Conservation (phyloP, 352 stramenopile species). For the Phytopythium sindhum region DNA sequence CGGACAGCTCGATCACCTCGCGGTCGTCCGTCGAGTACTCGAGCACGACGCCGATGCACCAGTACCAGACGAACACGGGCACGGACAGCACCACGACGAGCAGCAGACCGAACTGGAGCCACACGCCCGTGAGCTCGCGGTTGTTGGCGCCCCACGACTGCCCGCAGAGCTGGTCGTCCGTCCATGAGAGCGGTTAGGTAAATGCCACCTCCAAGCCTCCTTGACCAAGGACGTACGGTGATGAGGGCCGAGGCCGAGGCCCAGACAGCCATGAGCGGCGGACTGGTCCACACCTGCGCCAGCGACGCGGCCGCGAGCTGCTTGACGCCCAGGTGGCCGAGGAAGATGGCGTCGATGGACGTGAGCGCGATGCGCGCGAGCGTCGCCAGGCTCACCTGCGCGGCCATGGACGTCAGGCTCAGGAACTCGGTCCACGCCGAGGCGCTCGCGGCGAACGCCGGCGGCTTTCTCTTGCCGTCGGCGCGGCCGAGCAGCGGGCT, state of each 20-base stretch:
- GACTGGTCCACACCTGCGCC: constrained; percentile 66
- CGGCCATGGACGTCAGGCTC: constrained; percentile 54
- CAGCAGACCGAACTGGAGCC: constrained; percentile 65
- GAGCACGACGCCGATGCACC: constrained; percentile 56
- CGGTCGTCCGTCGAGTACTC: constrained; percentile 60
- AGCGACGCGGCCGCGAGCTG: constrained; percentile 68
- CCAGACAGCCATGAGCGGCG: constrained; percentile 63
- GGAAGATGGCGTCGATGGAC: constrained; percentile 72
- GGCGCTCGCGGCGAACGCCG: constrained; percentile 9
- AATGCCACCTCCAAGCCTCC: not conserved
- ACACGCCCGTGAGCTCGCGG: constrained; percentile 64
- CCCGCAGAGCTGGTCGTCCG: constrained; percentile 41
- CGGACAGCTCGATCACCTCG: constrained; percentile 50
- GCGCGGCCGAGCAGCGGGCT: constrained; percentile 36
- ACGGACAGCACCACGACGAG: constrained; percentile 53
- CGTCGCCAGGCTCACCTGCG: constrained; percentile 61
- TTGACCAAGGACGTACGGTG: constrained; percentile 29
- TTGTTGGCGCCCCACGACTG: constrained; percentile 71
- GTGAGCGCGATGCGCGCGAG: constrained; percentile 58
- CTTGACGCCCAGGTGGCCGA: constrained; percentile 73
- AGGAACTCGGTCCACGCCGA: constrained; percentile 53
- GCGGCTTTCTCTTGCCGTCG: constrained; percentile 10
- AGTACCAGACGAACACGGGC: constrained; percentile 69
- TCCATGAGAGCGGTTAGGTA: not conserved
- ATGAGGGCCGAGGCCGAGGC: constrained; percentile 56